Base-by-base conservation (phyloP, 1,284 basidiomycete genomes). In the Gastroboletus turbinatus region DNA sequence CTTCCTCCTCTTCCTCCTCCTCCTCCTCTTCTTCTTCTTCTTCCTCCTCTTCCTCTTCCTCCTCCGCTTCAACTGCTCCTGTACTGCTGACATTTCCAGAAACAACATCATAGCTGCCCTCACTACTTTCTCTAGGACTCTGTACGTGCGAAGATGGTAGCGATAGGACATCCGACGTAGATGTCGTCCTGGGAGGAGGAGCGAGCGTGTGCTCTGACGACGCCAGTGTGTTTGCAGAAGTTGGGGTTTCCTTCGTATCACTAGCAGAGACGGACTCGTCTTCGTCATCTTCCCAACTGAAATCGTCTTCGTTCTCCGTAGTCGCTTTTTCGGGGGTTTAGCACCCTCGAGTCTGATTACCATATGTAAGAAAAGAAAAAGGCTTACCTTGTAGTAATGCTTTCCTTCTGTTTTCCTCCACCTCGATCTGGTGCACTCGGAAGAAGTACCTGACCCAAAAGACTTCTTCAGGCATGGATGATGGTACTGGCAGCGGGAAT, bases 381-480 rank as follows among this genome's bases (percentile, higher is more conserved):
- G 9, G 16, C 78, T 50, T 67, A 90, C 94, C 87, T 77, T 88
- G 82, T 19, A 98, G 75, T 25, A 97, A 73, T 29, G 84, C 82
- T 72, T 92, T 92, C 57, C 95, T 84, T 62, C 87, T 87, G 64
- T 84, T 84, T 68, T 94, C 92, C 63, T 96, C 93, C 29, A 78
- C 75, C 60, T 90, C 85, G 58, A 97, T 95, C 72, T 94, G 92
- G 69, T 90, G 78, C 35, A 87, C 84, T 36, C 94, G 84, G 84
- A 96, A 98, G 75, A 96, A 94, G 74, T 94, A 97, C 16, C 94
- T 81, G 48, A 84, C 82, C 95, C 95, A 97, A 74, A 97, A 98
- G 39, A 80, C 79, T 45, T 87, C 82, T 52, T 83, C 80, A 2
- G 82, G 77, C 63, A 96, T 75, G 53, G 78, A 76, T 21, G 82